phyloP scores from a whole-genome alignment of 169 alveolate genomes.

The Cryptosporidium viatorum region DNA sequence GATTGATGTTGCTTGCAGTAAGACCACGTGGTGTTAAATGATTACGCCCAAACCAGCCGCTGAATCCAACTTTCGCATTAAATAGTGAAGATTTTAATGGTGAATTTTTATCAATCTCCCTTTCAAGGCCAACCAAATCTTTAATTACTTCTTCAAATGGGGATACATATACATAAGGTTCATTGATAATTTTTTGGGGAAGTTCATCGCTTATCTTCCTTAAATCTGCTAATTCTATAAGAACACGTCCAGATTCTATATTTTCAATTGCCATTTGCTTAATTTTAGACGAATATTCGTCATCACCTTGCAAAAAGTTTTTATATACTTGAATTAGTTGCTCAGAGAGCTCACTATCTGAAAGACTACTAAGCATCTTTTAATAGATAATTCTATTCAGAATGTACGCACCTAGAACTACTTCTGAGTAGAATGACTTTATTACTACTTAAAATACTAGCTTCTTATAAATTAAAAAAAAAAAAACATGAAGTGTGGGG shows the following conservation, averaged over 20 bases:
- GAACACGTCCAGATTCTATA: constrained; percentile 39
- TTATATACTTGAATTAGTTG: constrained; percentile 46
- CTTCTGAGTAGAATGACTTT: constrained; percentile 17
- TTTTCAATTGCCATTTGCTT: constrained; percentile 71
- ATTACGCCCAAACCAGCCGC: constrained; percentile 96
- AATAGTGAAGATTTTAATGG: constrained; percentile 69
- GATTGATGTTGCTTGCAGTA: constrained; percentile 89
- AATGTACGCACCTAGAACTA: not conserved
- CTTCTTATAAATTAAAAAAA: not conserved
- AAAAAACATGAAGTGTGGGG: constrained; percentile 75
- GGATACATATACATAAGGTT: constrained; percentile 84
- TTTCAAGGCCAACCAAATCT: constrained; percentile 84
- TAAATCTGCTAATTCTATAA: constrained; percentile 41
- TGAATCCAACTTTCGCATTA: constrained; percentile 87
- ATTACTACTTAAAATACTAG: constrained; percentile 6
- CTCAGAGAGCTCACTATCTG: constrained; percentile 67
- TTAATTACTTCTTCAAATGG: constrained; percentile 87
- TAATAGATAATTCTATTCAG: not conserved
- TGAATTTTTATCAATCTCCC: constrained; percentile 77
- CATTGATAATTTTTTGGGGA: constrained; percentile 52
- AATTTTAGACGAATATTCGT: constrained; percentile 67
- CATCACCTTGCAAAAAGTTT: constrained; percentile 44
- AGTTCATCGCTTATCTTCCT: constrained; percentile 70
- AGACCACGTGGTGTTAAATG: constrained; percentile 98
- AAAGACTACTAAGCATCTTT: constrained; percentile 45